phyloP scores from a whole-genome alignment of 1,284 basidiomycete genomes.

The Moesziomyces aphidis region DNA sequence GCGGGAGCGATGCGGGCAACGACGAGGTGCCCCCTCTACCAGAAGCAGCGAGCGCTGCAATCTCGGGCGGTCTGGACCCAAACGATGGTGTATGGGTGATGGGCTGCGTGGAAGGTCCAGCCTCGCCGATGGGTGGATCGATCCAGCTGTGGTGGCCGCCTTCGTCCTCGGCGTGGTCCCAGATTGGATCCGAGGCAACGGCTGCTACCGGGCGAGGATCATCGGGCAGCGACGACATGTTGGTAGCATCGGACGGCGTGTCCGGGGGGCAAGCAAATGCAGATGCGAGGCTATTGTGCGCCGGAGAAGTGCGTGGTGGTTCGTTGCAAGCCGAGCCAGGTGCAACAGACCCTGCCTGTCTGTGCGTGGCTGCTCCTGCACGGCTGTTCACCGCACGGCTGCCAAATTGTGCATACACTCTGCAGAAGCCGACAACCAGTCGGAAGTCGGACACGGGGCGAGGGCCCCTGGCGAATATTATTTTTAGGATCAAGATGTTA shows the following conservation, averaged over 20 bases:
- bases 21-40: neutral
- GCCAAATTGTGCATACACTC: constrained; percentile 1
- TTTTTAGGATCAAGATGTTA: neutral
- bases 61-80: neutral
- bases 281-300: neutral
- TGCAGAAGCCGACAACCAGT: constrained; percentile 1
- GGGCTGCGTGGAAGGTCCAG: neutral
- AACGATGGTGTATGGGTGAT: neutral
- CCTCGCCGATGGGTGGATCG: neutral
- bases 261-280: neutral
- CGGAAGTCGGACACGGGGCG: constrained; percentile 6
- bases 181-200: neutral
- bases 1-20: constrained; percentile 12
- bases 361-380: neutral
- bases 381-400: neutral
- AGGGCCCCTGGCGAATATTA: neutral
- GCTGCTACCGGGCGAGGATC: constrained; percentile 5
- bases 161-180: constrained; percentile 11
- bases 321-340: neutral
- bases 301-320: neutral
- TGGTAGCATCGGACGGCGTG: constrained; percentile 1
- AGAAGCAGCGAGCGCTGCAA: constrained; percentile 5
- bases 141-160: constrained; percentile 40
- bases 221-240: constrained; percentile 18
- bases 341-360: neutral